A percentile compares a stretch with the other conserved stretches of the same genome.
These are phyloP conservation scores for Phytophthora parvispora DNA, from an alignment of 352 stramenopile genomes.

Conservation along the genomic window DNA sequence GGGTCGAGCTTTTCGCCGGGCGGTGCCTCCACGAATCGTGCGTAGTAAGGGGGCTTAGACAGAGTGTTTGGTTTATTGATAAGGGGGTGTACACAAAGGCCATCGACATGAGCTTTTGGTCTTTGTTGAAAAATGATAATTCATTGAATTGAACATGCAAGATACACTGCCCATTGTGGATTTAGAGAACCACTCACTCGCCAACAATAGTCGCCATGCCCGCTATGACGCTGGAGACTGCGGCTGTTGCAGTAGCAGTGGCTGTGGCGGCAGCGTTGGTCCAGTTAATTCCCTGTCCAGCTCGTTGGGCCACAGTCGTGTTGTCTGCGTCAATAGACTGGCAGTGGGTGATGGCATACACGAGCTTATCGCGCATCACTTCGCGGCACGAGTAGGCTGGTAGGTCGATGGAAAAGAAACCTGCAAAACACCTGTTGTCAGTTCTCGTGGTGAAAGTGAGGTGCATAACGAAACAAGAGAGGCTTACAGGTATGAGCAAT, in stretches of 20 bases:
- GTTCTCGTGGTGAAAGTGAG: background rate
- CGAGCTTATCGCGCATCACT: slow-evolving; percentile 85
- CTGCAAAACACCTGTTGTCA: slow-evolving; percentile 32
- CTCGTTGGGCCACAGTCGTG: slow-evolving; percentile 89
- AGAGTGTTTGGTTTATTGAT: background rate
- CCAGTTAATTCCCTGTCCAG: slow-evolving; percentile 90
- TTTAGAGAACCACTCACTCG: slow-evolving; percentile 13
- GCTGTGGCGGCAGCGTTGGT: slow-evolving; percentile 52
- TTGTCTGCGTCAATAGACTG: slow-evolving; percentile 92
- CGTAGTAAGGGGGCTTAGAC: slow-evolving; percentile 19
- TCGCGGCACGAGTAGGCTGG: slow-evolving; percentile 79
- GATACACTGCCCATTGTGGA: slow-evolving; percentile 9
- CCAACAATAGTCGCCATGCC: slow-evolving; percentile 44
- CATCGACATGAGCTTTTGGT: too few relatives aligned
- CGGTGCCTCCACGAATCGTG: slow-evolving; percentile 67
- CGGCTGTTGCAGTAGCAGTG: slow-evolving; percentile 53
- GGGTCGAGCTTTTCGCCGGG: slow-evolving; percentile 61
- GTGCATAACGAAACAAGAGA: background rate
- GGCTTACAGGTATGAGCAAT: slow-evolving; percentile 88
- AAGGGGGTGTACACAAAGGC: too few relatives aligned
- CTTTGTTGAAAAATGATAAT: too few relatives aligned
- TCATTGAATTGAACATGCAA: slow-evolving; percentile 21
- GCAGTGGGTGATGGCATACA: slow-evolving; percentile 92
- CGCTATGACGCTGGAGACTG: slow-evolving; percentile 76
- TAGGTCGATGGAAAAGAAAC: slow-evolving; percentile 92